phyloP scores from a whole-genome alignment of 2,329 filamentous ascomycete species.

The Microdochium bolleyi region DNA sequence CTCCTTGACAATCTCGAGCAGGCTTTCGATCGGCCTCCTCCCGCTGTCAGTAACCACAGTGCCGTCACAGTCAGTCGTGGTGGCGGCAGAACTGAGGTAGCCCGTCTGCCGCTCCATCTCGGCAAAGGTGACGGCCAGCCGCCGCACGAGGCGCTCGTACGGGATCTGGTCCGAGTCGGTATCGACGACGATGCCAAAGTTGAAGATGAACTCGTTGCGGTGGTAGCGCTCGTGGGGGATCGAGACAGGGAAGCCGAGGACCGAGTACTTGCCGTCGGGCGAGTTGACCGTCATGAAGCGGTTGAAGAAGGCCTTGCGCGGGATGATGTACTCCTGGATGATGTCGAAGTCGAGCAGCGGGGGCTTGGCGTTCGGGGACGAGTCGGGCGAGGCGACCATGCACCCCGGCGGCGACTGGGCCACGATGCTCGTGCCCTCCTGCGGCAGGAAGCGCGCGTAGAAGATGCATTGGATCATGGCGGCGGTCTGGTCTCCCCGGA shows the following conservation, averaged over 20 bases:
- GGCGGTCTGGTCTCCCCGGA: background rate
- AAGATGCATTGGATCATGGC: constrained; percentile 63
- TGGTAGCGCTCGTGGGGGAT: constrained; percentile 76
- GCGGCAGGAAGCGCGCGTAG: constrained; percentile 60
- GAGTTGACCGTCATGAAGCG: constrained; percentile 77
- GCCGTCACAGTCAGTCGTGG: constrained; percentile 8
- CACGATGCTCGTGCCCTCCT: constrained; percentile 57
- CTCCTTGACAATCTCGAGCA: constrained; percentile 74
- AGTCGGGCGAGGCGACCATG: constrained; percentile 41
- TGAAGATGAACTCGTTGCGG: constrained; percentile 97
- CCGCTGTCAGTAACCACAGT: constrained; percentile 37
- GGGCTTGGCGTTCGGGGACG: constrained; percentile 31
- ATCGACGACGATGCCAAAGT: constrained; percentile 81
- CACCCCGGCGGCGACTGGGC: constrained; percentile 56
- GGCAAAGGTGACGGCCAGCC: constrained; percentile 77
- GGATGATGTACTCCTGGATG: constrained; percentile 88
- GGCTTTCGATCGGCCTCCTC: constrained; percentile 68
- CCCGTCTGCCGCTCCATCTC: constrained; percentile 88
- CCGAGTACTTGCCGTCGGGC: constrained; percentile 59
- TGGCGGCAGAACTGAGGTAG: constrained; percentile 53
- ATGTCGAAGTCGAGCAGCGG: constrained; percentile 80
- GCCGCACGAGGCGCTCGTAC: constrained; percentile 78
- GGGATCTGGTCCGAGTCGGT: constrained; percentile 60
- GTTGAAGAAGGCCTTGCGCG: constrained; percentile 90
- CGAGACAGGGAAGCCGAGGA: constrained; percentile 84